These are phyloP conservation scores for Lyophyllum decastes DNA, from an alignment of 768 basidiomycete genomes.

Conservation along the genomic window DNA sequence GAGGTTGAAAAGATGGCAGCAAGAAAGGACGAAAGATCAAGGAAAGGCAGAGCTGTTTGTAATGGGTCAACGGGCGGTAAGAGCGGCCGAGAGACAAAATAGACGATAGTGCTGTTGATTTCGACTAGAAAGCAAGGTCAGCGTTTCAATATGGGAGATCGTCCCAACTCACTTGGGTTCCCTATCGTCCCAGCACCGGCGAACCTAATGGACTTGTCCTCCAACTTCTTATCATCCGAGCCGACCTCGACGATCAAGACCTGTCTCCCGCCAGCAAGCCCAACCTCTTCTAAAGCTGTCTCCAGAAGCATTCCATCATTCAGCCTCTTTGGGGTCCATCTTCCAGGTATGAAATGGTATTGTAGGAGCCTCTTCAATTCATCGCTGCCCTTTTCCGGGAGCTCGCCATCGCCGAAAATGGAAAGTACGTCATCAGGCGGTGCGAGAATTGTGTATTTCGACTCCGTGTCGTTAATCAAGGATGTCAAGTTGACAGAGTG, in stretches of 20 bases:
- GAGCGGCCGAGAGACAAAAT: constrained; percentile 84
- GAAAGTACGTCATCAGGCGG: constrained; percentile 84
- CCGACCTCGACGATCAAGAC: constrained; percentile 71
- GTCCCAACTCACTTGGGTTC: constrained; percentile 60
- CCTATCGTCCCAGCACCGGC: constrained; percentile 82
- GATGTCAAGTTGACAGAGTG: constrained; percentile 77
- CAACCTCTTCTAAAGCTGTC: constrained; percentile 74
- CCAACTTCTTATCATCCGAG: constrained; percentile 48
- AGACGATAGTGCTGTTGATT: constrained; percentile 79
- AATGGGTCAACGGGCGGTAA: constrained; percentile 81
- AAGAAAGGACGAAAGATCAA: constrained; percentile 90
- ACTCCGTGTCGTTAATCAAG: constrained; percentile 69
- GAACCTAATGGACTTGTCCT: constrained; percentile 67
- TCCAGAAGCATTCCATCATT: constrained; percentile 74
- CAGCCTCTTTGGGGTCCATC: constrained; percentile 71
- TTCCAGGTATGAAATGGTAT: constrained; percentile 92
- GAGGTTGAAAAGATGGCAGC: constrained; percentile 87
- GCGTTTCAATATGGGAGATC: constrained; percentile 1
- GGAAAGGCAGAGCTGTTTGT: constrained; percentile 74
- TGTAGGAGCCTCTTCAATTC: constrained; percentile 74
- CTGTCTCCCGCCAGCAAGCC: constrained; percentile 69
- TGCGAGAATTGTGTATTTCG: constrained; percentile 87
- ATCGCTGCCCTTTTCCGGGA: constrained; percentile 65
- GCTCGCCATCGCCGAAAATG: constrained; percentile 48
- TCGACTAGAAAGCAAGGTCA: constrained; percentile 49